A percentile compares a stretch with the other conserved stretches of the same genome.
Conservation (phyloP, 2,329 filamentous ascomycete genomes). For the Diaporthe velutina region DNA sequence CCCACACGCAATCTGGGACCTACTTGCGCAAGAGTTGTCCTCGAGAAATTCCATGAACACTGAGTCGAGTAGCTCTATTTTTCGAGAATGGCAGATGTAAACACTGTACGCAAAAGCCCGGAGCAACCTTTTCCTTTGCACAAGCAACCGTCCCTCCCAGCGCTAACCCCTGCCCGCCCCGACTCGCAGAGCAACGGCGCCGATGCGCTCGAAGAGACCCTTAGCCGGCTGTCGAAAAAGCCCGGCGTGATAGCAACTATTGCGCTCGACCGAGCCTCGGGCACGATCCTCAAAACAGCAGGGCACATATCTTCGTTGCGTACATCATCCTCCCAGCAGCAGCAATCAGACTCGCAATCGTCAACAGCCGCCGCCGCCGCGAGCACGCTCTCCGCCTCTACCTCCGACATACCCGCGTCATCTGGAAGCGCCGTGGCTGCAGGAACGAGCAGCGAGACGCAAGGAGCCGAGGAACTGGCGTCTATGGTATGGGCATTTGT, state of each 20-base stretch:
- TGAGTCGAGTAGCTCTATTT: background rate
- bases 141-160: conserved; percentile 42
- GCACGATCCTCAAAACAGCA: conserved; percentile 80
- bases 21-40: conserved; percentile 2
- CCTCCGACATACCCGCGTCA: conserved; percentile 21
- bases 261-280: conserved; percentile 78
- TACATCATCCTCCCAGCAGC: conserved; percentile 50
- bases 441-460: conserved; percentile 62
- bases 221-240: conserved; percentile 81
- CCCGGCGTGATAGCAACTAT: conserved; percentile 84
- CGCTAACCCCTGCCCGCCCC: conserved; percentile 33
- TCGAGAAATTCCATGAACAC: background rate
- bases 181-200: conserved; percentile 58
- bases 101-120: conserved; percentile 25
- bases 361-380: conserved; percentile 42
- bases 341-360: conserved; percentile 37
- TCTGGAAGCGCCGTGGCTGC: conserved; percentile 53
- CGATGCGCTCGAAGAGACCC: conserved; percentile 74
- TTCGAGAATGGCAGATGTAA: conserved; percentile 42
- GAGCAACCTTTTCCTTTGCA: background rate
- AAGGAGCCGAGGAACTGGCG: conserved; percentile 79
- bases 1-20: background rate
- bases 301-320: conserved; percentile 75
- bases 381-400: conserved; percentile 44
- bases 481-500: conserved; percentile 83